These are phyloP conservation scores for Conringia planisiliqua DNA, from an alignment of 345 rosid species.

Conservation along the genomic window DNA sequence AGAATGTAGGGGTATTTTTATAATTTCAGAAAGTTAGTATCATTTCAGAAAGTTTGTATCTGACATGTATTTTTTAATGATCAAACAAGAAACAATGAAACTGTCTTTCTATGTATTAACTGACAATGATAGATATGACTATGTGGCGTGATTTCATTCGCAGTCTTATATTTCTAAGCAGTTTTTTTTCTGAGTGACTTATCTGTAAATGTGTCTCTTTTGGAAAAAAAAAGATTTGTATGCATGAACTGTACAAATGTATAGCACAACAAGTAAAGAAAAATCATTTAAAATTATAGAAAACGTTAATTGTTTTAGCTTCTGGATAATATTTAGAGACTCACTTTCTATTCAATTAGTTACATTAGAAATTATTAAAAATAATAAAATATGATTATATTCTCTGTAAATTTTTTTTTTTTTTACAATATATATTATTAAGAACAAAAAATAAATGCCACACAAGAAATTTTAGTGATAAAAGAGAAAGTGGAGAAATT, in stretches of 20 bases:
- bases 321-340: too few species aligned
- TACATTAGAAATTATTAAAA: too few species aligned
- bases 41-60: too few species aligned
- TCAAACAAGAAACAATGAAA: too few species aligned
- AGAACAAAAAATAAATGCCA: constrained; percentile 33
- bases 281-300: background rate
- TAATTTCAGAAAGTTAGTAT: background rate
- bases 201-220: background rate
- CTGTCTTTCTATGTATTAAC: background rate
- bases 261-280: background rate
- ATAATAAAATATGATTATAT: too few species aligned
- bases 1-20: background rate
- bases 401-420: too few species aligned
- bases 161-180: background rate
- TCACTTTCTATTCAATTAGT: too few species aligned
- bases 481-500: too few species aligned
- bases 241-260: background rate
- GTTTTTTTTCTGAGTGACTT: background rate
- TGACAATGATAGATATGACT: background rate
- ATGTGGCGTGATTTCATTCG: background rate
- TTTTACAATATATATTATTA: too few species aligned
- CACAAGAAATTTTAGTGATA: constrained; percentile 46
- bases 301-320: too few species aligned
- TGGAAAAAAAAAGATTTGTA: background rate
- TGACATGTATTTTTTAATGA: too few species aligned